A percentile compares a stretch with the other conserved stretches of the same genome.
These are phyloP conservation scores for Monilinia vaccinii-corymbosi DNA, from an alignment of 2,329 filamentous ascomycete genomes.

Conservation along the genomic window DNA sequence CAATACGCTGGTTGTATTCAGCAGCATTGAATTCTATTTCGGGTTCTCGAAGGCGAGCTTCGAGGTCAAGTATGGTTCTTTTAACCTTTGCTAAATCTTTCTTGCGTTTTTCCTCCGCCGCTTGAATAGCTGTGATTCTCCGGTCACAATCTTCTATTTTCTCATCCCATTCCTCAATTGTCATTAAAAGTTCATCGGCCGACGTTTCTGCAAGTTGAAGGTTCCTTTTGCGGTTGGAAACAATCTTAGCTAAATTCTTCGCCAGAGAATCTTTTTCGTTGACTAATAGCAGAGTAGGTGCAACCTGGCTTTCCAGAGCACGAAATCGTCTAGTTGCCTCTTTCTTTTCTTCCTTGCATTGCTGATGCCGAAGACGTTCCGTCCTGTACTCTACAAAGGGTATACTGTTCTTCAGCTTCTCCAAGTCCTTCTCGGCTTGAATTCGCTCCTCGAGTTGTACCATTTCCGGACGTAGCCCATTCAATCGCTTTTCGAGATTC, in stretches of 20 bases:
- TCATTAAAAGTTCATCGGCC: constrained; percentile 33
- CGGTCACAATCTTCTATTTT: constrained; percentile 33
- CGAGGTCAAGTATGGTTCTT: constrained; percentile 51
- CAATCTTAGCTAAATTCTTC: constrained; percentile 44
- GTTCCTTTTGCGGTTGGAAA: constrained; percentile 44
- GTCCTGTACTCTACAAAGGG: constrained; percentile 57
- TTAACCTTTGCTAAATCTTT: constrained; percentile 42
- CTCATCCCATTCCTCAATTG: constrained; percentile 35
- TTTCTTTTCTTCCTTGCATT: constrained; percentile 47
- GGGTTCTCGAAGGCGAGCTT: constrained; percentile 51
- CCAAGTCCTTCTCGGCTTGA: constrained; percentile 53
- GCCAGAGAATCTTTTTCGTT: constrained; percentile 62
- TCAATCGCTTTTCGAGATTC: constrained; percentile 63
- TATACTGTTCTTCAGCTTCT: constrained; percentile 54
- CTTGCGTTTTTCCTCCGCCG: constrained; percentile 39
- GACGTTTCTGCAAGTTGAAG: constrained; percentile 45
- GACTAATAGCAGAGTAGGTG: constrained; percentile 61
- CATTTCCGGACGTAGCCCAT: constrained; percentile 68
- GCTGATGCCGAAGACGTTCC: constrained; percentile 38
- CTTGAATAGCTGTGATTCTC: constrained; percentile 42
- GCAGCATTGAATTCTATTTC: constrained; percentile 59
- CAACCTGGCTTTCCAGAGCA: constrained; percentile 49
- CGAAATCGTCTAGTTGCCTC: constrained; percentile 47
- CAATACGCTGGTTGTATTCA: constrained; percentile 65
- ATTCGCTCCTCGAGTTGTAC: constrained; percentile 71